Conservation (phyloP, 2,329 filamentous ascomycete species). For the Paramyrothecium sp. region DNA sequence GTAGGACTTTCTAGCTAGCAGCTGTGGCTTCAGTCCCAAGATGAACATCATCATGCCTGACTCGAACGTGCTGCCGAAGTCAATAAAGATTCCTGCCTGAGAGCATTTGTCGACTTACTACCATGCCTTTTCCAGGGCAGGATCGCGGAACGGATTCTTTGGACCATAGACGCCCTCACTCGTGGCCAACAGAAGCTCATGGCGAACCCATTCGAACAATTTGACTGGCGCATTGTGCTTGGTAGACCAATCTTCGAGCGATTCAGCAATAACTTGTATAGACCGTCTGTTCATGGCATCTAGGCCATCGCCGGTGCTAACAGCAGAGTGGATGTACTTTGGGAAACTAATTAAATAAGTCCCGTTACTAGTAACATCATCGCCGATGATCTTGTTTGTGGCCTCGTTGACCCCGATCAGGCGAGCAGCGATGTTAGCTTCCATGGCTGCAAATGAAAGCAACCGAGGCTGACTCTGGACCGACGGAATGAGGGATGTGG, state of each 20-base stretch:
- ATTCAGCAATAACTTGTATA: neutral
- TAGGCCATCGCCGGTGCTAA: neutral
- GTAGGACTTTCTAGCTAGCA: neutral
- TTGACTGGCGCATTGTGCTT: neutral
- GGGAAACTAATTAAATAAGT: neutral
- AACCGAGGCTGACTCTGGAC: neutral
- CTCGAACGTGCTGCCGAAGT: neutral
- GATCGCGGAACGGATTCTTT: neutral
- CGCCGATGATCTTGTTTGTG: neutral
- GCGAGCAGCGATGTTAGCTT: neutral
- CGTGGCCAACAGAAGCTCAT: neutral
- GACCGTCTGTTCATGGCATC: neutral
- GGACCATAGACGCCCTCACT: neutral
- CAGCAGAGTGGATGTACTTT: neutral
- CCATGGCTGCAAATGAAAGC: neutral
- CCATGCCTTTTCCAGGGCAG: neutral
- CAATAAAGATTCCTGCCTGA: neutral
- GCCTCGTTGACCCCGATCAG: neutral
- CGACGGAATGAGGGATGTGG: neutral
- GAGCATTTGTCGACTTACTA: neutral
- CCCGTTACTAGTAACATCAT: neutral
- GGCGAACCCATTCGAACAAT: neutral
- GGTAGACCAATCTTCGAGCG: neutral
- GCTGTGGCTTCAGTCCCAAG: neutral
- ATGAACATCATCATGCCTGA: neutral